Evolutionary conservation across 2,329 filamentous ascomycete species (phyloP).

Genomic region (Phialophora chinensis): DNA sequence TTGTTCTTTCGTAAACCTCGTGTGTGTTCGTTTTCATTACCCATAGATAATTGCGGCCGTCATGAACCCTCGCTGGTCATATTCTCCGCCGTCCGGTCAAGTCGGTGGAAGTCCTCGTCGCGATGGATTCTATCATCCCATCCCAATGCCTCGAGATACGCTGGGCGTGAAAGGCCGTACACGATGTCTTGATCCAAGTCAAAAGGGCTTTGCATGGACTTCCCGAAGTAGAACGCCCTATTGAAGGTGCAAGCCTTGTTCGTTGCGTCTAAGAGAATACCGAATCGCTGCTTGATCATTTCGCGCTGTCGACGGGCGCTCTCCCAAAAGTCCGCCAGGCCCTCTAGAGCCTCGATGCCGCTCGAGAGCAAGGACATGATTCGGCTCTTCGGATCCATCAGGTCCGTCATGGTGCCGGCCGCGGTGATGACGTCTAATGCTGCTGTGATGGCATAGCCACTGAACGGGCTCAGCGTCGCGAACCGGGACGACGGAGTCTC

Average conservation of each 20-base stretch:
- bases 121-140: conserved; percentile 26
- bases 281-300: conserved; percentile 56
- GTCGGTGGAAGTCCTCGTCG: conserved; percentile 30
- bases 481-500: conserved; percentile 26
- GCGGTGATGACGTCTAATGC: conserved; percentile 71
- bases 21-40: conserved; percentile 8
- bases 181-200: conserved; percentile 52
- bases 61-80: conserved; percentile 7
- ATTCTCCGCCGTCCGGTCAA: conserved; percentile 14
- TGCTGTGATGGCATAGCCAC: conserved; percentile 66
- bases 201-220: conserved; percentile 50
- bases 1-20: conserved; percentile 13
- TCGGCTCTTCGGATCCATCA: conserved; percentile 48
- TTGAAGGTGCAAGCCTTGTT: conserved; percentile 45
- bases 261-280: conserved; percentile 50
- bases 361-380: conserved; percentile 61
- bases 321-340: conserved; percentile 65
- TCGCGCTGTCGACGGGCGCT: conserved; percentile 60
- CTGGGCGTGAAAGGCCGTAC: conserved; percentile 46
- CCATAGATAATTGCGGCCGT: conserved; percentile 6
- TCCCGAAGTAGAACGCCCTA: conserved; percentile 47
- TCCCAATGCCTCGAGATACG: conserved; percentile 44
- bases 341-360: conserved; percentile 61
- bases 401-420: conserved; percentile 59
- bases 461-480: conserved; percentile 63